Evolutionary conservation across 805 yeast species (phyloP).

Genomic region (Nakazawaea laoshanensis): DNA sequence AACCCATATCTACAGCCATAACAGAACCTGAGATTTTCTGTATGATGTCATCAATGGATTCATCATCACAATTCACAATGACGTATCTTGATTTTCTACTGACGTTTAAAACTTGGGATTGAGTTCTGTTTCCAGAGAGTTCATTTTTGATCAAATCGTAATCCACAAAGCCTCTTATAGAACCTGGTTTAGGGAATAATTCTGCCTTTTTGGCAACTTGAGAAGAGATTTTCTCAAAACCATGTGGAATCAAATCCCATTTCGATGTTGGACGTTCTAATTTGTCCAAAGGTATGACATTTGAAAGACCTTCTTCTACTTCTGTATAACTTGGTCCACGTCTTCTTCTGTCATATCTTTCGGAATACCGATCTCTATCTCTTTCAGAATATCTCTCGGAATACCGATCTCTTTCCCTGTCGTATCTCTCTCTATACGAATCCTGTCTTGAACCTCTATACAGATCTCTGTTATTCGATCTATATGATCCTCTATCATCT

Average conservation of each 20-base stretch:
- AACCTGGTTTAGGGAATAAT: slow-evolving; percentile 67
- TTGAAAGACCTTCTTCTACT: slow-evolving; percentile 16
- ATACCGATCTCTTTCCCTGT: slow-evolving; percentile 13
- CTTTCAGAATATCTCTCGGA: too few relatives aligned
- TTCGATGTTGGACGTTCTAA: slow-evolving; percentile 39
- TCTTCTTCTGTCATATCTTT: too few relatives aligned
- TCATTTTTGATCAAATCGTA: slow-evolving; percentile 17
- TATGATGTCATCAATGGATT: too few relatives aligned
- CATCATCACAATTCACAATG: too few relatives aligned
- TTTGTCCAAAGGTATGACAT: slow-evolving; percentile 39
- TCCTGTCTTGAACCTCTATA: slow-evolving; percentile 13
- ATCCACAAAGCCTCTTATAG: slow-evolving; percentile 31
- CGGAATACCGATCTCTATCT: too few relatives aligned
- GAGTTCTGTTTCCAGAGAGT: slow-evolving; percentile 24
- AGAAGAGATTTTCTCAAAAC: slow-evolving; percentile 66
- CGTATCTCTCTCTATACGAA: slow-evolving; percentile 10
- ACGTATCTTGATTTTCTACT: too few relatives aligned
- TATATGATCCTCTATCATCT: slow-evolving; percentile 10
- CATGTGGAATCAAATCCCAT: slow-evolving; percentile 71
- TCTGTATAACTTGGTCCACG: too few relatives aligned
- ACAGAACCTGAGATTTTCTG: too few relatives aligned
- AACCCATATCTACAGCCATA: too few relatives aligned
- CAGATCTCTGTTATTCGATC: slow-evolving; percentile 16
- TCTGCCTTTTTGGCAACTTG: slow-evolving; percentile 76
- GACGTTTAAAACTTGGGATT: too few relatives aligned